Evolutionary conservation across 2,329 filamentous ascomycete genomes (phyloP), one percentile per base, ranked within the genome.

Genomic region (Cladosporium sp.): DNA sequence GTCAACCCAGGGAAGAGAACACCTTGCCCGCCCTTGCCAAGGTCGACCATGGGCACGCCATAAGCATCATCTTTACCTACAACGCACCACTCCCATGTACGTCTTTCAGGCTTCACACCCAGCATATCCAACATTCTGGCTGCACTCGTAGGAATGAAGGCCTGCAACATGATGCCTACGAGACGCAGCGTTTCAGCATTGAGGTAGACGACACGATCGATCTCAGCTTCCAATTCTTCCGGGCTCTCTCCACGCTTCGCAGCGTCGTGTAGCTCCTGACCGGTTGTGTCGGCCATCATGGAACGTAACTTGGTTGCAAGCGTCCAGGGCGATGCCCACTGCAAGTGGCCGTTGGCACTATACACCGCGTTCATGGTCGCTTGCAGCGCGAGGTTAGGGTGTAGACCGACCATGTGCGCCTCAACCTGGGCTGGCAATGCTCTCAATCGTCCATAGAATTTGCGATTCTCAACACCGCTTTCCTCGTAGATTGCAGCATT

Each of bases 81-180:
- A 28, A 70, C 75, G 5, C 92, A 89, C 74, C 87, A 85, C 21
- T 84, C 80, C 66, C 92, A 85, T 0, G 81, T 85, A 65, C 94
- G 84, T 61, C 85, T 85, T 11, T 85, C 82, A 10, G 81, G 75
- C 3, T 81, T 79, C 5, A 99, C 93, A 1, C 91, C 89, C 10
- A 99, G 81, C 72, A 89, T 85, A 75, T 97, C 90, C 0, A 99
- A 84, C 34, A 97, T 78, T 69, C 86, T 80, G 13, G 79, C 78
- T 56, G 92, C 86, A 77, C 96, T 96, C 48, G 81, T 83, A 0
- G 95, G 95, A 85, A 99, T 96, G 74, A 93, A 91, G 1, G 95
- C 93, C 77, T 97, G 93, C 53, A 99, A 81, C 56, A 98, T 81
- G 70, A 99, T 97, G 16, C 89, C 92, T 0, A 84, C 82, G 26